Conservation (phyloP, 306 rosid species). For the Leucaena leucocephala region DNA sequence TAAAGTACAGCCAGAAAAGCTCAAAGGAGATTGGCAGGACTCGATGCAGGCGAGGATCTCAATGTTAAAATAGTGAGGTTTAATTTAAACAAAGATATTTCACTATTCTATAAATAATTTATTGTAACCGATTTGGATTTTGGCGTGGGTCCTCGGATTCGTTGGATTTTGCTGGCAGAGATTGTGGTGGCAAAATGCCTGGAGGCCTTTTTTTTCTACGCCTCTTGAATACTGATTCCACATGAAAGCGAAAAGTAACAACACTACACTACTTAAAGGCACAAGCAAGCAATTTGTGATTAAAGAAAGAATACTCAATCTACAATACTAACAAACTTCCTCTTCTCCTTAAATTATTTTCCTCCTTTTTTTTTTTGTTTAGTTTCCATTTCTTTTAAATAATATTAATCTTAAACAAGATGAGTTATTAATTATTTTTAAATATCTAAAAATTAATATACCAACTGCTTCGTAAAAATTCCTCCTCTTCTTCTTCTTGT, state of each 20-base stretch:
- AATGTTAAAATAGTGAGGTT: background rate
- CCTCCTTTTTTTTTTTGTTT: no score
- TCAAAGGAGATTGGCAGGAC: conserved; percentile 1
- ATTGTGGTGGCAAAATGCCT: background rate
- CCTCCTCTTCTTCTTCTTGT: no score
- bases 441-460: no score
- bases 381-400: no score
- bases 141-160: conserved; percentile 23
- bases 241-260: background rate
- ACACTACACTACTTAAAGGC: background rate
- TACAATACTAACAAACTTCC: no score
- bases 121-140: conserved; percentile 1
- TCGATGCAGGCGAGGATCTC: background rate
- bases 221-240: background rate
- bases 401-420: no score
- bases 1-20: conserved; percentile 14
- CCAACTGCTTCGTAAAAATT: no score
- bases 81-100: conserved; percentile 22
- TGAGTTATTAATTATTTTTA: no score
- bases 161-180: conserved; percentile 38
- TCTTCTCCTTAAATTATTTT: no score
- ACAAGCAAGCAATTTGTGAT: background rate
- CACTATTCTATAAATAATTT: background rate
- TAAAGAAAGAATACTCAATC: background rate
- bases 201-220: background rate